Evolutionary conservation across 179 eudicot species (phyloP).

Genomic region (Sideroxylon spinosum): DNA sequence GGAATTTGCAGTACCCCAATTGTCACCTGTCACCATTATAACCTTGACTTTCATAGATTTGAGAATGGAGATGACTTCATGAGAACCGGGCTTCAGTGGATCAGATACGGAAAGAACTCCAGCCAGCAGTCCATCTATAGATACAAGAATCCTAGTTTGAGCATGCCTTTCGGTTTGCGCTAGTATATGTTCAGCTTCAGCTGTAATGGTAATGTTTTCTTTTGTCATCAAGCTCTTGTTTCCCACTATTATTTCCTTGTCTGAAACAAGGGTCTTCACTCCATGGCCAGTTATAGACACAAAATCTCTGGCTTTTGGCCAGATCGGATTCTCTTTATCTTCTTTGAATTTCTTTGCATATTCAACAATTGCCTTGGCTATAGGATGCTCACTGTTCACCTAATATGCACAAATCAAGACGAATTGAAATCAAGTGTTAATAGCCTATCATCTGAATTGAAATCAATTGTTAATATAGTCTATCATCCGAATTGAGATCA

Average conservation of each 20-base stretch:
- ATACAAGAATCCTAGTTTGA: constrained; percentile 82
- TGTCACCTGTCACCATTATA: constrained; percentile 92
- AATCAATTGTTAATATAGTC: neutral
- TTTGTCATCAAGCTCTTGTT: constrained; percentile 69
- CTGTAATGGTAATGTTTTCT: constrained; percentile 43
- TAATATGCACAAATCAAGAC: constrained; percentile 13
- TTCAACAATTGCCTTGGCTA: constrained; percentile 75
- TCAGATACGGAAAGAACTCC: constrained; percentile 86
- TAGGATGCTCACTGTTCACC: constrained; percentile 80
- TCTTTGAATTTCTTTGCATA: constrained; percentile 61
- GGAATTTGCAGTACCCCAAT: constrained; percentile 81
- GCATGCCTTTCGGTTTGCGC: constrained; percentile 64
- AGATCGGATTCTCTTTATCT: constrained; percentile 44
- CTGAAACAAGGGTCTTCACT: constrained; percentile 52
- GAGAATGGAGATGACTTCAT: constrained; percentile 67
- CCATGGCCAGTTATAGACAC: constrained; percentile 68
- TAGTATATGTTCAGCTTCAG: constrained; percentile 62
- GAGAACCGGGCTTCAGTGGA: constrained; percentile 72
- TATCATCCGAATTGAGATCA: neutral
- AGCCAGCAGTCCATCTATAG: constrained; percentile 45
- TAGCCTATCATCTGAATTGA: neutral
- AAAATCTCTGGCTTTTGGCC: constrained; percentile 67
- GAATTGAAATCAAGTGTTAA: neutral
- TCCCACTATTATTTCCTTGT: constrained; percentile 61
- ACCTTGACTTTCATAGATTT: constrained; percentile 69